A percentile compares a stretch with the other conserved stretches of the same genome.
These are phyloP conservation scores for Leccinellum albellum DNA, from an alignment of 768 basidiomycete species.

Conservation along the genomic window DNA sequence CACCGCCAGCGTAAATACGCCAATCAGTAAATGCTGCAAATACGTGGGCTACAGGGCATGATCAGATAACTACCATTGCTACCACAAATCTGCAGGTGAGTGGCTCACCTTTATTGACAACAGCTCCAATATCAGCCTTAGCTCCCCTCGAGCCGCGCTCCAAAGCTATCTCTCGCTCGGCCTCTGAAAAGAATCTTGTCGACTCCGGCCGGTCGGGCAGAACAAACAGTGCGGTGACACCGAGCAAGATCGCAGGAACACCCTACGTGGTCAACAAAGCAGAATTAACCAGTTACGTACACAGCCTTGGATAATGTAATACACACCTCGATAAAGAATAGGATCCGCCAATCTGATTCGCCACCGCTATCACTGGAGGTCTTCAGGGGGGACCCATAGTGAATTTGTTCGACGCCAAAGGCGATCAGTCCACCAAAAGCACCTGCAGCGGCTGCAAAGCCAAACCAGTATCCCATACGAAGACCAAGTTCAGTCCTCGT, in stretches of 20 bases:
- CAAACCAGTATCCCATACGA: conserved; percentile 80
- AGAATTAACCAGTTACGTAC: conserved; percentile 33
- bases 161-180: conserved; percentile 57
- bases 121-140: conserved; percentile 61
- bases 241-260: conserved; percentile 61
- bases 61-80: background rate
- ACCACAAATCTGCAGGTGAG: background rate
- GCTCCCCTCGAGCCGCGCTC: conserved; percentile 64
- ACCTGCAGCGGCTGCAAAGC: conserved; percentile 79
- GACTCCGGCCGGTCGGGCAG: conserved; percentile 73
- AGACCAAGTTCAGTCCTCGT: conserved; percentile 71
- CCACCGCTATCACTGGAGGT: conserved; percentile 25
- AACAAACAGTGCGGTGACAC: conserved; percentile 49
- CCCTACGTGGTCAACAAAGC: conserved; percentile 40
- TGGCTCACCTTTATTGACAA: conserved; percentile 55
- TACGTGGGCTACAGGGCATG: conserved; percentile 49
- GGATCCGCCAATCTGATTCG: conserved; percentile 31
- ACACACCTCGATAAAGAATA: conserved; percentile 70
- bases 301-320: background rate
- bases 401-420: conserved; percentile 72
- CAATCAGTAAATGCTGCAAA: conserved; percentile 64
- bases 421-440: conserved; percentile 83
- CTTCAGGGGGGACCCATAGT: conserved; percentile 31
- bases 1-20: conserved; percentile 63
- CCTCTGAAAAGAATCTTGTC: conserved; percentile 50